These are phyloP conservation scores for Aphanomyces astaci DNA, from an alignment of 352 stramenopile genomes.

Conservation along the genomic window DNA sequence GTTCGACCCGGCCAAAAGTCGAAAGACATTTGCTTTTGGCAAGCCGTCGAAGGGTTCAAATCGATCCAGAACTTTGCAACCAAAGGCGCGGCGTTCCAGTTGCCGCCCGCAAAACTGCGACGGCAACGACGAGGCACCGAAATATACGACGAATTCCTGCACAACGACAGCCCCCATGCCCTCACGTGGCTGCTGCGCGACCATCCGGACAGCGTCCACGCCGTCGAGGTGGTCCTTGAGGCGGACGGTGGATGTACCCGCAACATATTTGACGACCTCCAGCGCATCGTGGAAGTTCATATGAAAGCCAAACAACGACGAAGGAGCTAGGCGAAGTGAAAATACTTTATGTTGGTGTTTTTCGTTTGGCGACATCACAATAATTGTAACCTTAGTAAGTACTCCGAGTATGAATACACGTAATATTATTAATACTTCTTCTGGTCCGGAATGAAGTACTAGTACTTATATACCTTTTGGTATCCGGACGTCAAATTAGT, in stretches of 20 bases:
- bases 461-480: too few relatives aligned
- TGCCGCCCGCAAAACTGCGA: not conserved
- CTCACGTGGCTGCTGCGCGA: slow-evolving; percentile 3
- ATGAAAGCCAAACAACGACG: not conserved
- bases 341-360: too few relatives aligned
- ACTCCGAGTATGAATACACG: too few relatives aligned
- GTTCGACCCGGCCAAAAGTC: not conserved
- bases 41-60: slow-evolving; percentile 20
- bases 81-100: not conserved
- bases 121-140: not conserved
- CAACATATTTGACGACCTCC: not conserved
- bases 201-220: not conserved
- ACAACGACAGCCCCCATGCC: not conserved
- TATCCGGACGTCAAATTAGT: too few relatives aligned
- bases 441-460: too few relatives aligned
- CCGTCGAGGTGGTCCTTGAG: not conserved
- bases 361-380: too few relatives aligned
- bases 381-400: too few relatives aligned
- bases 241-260: not conserved
- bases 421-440: too few relatives aligned
- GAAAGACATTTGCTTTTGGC: slow-evolving; percentile 10
- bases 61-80: slow-evolving; percentile 8
- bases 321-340: not conserved
- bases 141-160: slow-evolving; percentile 6
- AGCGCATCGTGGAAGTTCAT: not conserved